Conservation (phyloP, 73 alveolate genomes). For the Symbiodinium pilosum region DNA sequence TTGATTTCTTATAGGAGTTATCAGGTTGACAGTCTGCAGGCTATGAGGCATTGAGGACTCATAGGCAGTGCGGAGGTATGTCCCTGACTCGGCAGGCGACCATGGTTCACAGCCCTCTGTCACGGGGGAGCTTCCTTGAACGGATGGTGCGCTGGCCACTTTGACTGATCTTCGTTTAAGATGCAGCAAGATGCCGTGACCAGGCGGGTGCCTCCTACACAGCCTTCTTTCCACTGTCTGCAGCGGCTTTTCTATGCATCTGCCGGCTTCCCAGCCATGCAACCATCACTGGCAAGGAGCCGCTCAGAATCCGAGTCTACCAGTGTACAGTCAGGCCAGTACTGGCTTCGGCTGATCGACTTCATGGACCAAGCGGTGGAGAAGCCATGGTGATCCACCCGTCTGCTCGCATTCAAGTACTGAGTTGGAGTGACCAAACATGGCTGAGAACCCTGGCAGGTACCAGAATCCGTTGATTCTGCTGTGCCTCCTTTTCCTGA, state of each 20-base stretch:
- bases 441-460: constrained; percentile 14
- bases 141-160: constrained; percentile 34
- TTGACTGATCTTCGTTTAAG: neutral
- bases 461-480: constrained; percentile 55
- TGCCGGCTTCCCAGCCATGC: neutral
- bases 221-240: constrained; percentile 74
- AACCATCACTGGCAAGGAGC: neutral
- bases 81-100: constrained; percentile 44
- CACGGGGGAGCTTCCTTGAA: constrained; percentile 24
- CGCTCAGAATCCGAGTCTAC: neutral
- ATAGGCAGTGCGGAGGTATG: too few relatives aligned
- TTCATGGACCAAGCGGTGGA: constrained; percentile 28
- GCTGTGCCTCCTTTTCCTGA: constrained; percentile 69
- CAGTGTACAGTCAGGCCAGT: constrained; percentile 13
- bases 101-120: constrained; percentile 28
- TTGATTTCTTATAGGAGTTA: too few relatives aligned
- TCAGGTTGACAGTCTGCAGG: too few relatives aligned
- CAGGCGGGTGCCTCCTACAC: constrained; percentile 78
- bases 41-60: too few relatives aligned
- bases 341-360: constrained; percentile 76
- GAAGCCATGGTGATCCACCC: constrained; percentile 30
- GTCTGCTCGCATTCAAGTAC: neutral
- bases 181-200: neutral
- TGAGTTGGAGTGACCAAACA: neutral
- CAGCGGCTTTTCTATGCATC: constrained; percentile 74